Base-by-base conservation (phyloP, 148 eudicot species). In the Chenopodium formosanum region DNA sequence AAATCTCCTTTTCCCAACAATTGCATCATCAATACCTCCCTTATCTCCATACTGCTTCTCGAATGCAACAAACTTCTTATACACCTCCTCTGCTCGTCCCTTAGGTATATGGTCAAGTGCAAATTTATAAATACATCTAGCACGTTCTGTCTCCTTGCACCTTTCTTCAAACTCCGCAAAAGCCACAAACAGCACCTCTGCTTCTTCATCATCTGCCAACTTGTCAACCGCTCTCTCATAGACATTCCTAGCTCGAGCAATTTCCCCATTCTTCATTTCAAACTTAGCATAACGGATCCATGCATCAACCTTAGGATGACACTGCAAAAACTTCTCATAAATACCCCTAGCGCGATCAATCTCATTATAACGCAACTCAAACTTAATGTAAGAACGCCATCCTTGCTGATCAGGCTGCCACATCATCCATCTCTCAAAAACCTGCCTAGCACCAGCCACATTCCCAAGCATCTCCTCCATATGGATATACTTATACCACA, bases 401-500 rank as follows among this genome's bases (percentile, higher is more conserved):
- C 98, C 97, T 58, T 92, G 94, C 82, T 91, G 92, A 79, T 96
- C 99, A 34, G 99, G 99, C 80, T 84, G 74, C 97, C 98, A 92
- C 7, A 62, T 46, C 99, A 93, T 94, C 98, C 98, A 96, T 79
- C 98, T 86, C 85, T 96, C 99, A 66, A 86, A 96, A 4, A 96
- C 81, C 76, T 94, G 95, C 82, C 99, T 84, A 0, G 97, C 99
- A 27, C 92, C 97, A 50, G 97, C 92, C 10, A 93, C 92, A 74
- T 95, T 91, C 3, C 93, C 94, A 8, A 94, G 81, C 78, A 94
- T 90, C 81, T 94, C 95, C 84, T 96, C 99, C 99, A 94, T 94
- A 67, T 96, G 99, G n/a, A 96, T 94, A 76, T 95, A 96, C 68
- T 95, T 96, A 76, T 92, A 92, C 99, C 99, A 94, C 60, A 96